phyloP scores from a whole-genome alignment of 495 filamentous ascomycete genomes.

The Aspergillus sclerotiicarbonarius region DNA sequence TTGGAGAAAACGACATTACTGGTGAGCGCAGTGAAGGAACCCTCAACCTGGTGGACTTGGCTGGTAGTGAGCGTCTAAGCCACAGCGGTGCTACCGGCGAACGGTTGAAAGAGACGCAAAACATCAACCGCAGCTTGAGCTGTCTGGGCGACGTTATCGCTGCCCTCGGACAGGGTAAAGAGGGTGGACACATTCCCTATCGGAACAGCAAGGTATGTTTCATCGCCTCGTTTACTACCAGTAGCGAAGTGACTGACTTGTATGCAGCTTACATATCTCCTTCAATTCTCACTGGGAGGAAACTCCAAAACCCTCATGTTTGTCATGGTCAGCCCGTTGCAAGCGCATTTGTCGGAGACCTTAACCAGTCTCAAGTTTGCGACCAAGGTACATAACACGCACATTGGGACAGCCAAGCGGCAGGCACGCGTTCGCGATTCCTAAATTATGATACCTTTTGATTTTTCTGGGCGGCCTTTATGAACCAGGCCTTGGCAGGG shows the following conservation, averaged over 20 bases:
- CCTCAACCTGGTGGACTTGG: conserved; percentile 93
- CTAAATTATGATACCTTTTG: conserved; percentile 29
- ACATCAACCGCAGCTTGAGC: conserved; percentile 90
- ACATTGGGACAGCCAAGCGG: conserved; percentile 82
- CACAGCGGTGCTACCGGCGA: conserved; percentile 82
- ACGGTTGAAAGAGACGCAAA: conserved; percentile 89
- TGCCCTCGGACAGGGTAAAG: conserved; percentile 80
- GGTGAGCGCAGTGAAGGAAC: conserved; percentile 86
- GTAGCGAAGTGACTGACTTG: conserved; percentile 12
- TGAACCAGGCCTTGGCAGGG: conserved; percentile 30
- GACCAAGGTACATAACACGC: conserved; percentile 88
- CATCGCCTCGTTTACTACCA: not conserved
- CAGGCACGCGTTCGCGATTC: conserved; percentile 61
- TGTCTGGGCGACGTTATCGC: conserved; percentile 95
- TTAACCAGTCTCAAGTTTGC: conserved; percentile 95
- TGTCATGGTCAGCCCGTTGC: conserved; percentile 91
- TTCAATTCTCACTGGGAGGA: conserved; percentile 92
- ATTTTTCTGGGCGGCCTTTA: conserved; percentile 28
- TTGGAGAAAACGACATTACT: conserved; percentile 76
- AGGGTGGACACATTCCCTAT: conserved; percentile 87
- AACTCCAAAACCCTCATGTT: conserved; percentile 99
- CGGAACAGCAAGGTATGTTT: conserved; percentile 78
- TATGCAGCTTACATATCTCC: conserved; percentile 79
- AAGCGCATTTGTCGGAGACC: conserved; percentile 89
- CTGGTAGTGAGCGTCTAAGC: conserved; percentile 86